Evolutionary conservation across 352 stramenopile genomes (phyloP).

Genomic region (Phytophthora sansomeana): DNA sequence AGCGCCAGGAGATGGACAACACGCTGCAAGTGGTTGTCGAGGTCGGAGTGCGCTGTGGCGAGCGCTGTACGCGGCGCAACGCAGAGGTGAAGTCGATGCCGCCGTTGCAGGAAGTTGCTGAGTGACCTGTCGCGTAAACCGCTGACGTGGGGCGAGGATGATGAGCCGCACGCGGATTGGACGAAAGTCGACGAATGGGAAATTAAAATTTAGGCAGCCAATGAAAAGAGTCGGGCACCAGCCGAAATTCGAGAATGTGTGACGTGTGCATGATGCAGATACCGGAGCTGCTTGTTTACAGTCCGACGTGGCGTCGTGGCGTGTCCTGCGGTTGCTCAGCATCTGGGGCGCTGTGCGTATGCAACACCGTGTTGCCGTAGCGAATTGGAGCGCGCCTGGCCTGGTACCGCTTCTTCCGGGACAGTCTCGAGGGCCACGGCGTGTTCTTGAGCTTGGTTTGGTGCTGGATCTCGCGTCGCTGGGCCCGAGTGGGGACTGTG

Average conservation of each 20-base stretch:
- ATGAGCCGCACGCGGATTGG: background rate
- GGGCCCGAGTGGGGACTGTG: background rate
- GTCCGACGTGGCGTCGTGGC: conserved; percentile 5
- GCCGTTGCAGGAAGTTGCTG: conserved; percentile 19
- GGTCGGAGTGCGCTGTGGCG: background rate
- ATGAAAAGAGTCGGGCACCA: conserved; percentile 20
- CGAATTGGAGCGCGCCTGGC: conserved; percentile 10
- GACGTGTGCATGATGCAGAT: conserved; percentile 11
- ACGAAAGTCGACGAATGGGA: conserved; percentile 21
- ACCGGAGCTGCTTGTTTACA: conserved; percentile 12
- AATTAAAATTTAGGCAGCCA: conserved; percentile 6
- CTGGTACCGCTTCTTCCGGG: conserved; percentile 1
- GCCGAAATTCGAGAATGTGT: conserved; percentile 29
- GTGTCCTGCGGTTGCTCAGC: conserved; percentile 9
- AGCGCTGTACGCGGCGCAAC: background rate
- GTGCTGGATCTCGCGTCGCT: background rate
- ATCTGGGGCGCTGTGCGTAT: background rate
- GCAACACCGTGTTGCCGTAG: conserved; percentile 6
- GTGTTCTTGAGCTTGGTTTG: conserved; percentile 8
- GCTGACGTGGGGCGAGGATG: conserved; percentile 29
- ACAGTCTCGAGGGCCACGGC: conserved; percentile 7
- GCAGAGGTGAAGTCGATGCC: background rate
- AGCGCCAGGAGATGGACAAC: conserved; percentile 6
- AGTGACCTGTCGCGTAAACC: conserved; percentile 31
- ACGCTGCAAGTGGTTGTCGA: background rate